A percentile compares a stretch with the other conserved stretches of the same genome.
These are phyloP conservation scores for Silene vulgaris DNA, from an alignment of 179 eudicot species.

Conservation along the genomic window DNA sequence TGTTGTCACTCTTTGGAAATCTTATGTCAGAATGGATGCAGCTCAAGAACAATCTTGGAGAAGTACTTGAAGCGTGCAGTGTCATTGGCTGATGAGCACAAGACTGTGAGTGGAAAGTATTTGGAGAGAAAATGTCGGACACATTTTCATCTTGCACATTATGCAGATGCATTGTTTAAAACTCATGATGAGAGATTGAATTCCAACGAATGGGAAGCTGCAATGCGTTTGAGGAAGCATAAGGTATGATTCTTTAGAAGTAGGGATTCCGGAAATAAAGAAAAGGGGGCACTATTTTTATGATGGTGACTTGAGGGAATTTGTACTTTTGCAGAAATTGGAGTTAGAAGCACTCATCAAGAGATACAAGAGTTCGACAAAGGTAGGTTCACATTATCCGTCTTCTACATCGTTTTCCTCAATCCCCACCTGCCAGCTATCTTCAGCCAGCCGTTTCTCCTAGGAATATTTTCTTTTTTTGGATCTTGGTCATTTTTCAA, in stretches of 20 bases:
- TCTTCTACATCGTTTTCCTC: not conserved
- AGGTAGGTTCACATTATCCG: conserved; percentile 46
- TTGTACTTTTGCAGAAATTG: conserved; percentile 46
- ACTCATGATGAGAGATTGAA: conserved; percentile 84
- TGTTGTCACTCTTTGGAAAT: conserved; percentile 6
- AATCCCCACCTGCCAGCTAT: not conserved
- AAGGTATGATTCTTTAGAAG: conserved; percentile 48
- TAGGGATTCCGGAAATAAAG: not conserved
- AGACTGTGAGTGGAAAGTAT: conserved; percentile 40
- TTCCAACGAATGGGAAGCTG: conserved; percentile 96
- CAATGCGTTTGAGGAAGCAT: conserved; percentile 84
- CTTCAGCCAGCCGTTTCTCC: not conserved
- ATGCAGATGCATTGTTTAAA: conserved; percentile 83
- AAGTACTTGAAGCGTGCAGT: conserved; percentile 89
- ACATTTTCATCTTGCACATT: conserved; percentile 95
- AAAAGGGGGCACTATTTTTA: not conserved
- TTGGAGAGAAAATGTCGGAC: conserved; percentile 63
- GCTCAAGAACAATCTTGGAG: conserved; percentile 90
- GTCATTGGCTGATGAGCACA: conserved; percentile 53
- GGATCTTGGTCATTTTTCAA: not conserved
- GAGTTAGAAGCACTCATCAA: conserved; percentile 87
- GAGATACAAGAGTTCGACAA: conserved; percentile 68
- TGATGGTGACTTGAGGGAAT: conserved; percentile 9
- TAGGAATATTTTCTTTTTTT: not conserved
- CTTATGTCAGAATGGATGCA: conserved; percentile 39